These are phyloP conservation scores for Hansfordia pulvinata DNA, from an alignment of 2,329 filamentous ascomycete genomes.

Conservation along the genomic window DNA sequence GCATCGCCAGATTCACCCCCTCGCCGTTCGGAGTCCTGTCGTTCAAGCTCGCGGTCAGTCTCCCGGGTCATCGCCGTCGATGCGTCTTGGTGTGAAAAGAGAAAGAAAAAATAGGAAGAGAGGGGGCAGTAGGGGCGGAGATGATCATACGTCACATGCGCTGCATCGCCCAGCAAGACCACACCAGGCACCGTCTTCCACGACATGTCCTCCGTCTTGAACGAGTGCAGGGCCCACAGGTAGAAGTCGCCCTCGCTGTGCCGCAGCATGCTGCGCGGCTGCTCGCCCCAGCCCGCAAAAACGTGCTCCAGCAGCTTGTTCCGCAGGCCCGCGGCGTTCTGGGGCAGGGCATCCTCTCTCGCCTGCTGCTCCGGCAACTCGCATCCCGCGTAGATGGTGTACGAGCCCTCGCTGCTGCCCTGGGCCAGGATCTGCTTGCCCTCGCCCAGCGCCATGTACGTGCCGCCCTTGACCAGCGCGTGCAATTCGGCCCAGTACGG, in stretches of 20 bases:
- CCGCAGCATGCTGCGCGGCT: background rate
- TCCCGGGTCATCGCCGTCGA: no score
- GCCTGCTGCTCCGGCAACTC: background rate
- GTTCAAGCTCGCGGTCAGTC: no score
- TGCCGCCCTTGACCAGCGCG: conserved; percentile 17
- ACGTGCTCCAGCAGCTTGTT: no score
- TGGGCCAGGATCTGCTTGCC: no score
- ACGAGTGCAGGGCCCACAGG: conserved; percentile 19
- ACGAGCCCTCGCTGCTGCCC: background rate
- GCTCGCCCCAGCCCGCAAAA: no score
- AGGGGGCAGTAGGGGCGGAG: no score
- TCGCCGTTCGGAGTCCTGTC: conserved; percentile 1
- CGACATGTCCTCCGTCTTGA: conserved; percentile 9
- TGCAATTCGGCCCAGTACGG: conserved; percentile 18
- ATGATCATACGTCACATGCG: conserved; percentile 31
- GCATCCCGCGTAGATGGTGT: background rate
- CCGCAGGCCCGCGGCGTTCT: background rate
- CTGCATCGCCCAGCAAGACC: conserved; percentile 37
- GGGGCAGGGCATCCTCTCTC: background rate
- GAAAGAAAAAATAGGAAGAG: no score
- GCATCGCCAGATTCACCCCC: conserved; percentile 1
- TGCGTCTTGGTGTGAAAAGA: no score
- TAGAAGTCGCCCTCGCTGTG: conserved; percentile 6
- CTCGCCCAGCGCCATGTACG: conserved; percentile 24
- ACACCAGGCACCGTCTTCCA: conserved; percentile 19